Evolutionary conservation across 192 early-diverging fungal genomes (phyloP).

Genomic region (Globomyces pollinis-pini): DNA sequence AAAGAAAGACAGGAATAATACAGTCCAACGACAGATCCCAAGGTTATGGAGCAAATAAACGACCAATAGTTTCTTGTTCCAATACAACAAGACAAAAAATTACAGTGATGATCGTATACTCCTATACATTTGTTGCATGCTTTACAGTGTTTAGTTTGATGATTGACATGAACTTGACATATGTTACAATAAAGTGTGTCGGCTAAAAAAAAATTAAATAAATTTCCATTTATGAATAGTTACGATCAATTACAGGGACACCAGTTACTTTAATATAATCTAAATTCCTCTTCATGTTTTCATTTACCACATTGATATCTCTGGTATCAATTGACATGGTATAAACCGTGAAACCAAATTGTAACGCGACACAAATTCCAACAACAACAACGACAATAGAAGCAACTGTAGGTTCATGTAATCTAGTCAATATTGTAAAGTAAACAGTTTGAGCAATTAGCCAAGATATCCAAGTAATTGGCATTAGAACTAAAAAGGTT

Average conservation of each 20-base stretch:
- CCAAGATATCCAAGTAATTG: no score
- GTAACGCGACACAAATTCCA: constrained; percentile 6
- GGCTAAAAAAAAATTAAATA: no score
- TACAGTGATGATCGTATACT: constrained; percentile 44
- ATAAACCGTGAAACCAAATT: constrained; percentile 21
- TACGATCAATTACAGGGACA: constrained; percentile 42
- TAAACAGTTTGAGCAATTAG: constrained; percentile 24
- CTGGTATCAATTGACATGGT: constrained; percentile 34
- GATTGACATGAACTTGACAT: constrained; percentile 33
- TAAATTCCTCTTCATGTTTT: constrained; percentile 29
- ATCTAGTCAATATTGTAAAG: constrained; percentile 18
- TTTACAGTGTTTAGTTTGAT: constrained; percentile 44
- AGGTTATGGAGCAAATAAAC: constrained; percentile 23
- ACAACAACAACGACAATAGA: constrained; percentile 10
- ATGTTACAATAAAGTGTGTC: constrained; percentile 35
- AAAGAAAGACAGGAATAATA: constrained; percentile 8
- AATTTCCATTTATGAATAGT: no score
- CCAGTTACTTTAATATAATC: constrained; percentile 35
- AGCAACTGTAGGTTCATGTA: constrained; percentile 2
- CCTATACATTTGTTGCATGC: constrained; percentile 51
- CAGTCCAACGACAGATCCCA: constrained; percentile 9
- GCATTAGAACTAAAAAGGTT: constrained; percentile 12
- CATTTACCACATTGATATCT: constrained; percentile 19
- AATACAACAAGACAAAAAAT: constrained; percentile 37
- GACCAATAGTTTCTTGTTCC: constrained; percentile 31